phyloP scores from a whole-genome alignment of 2,329 filamentous ascomycete species.

The Elsinoe perseae region DNA sequence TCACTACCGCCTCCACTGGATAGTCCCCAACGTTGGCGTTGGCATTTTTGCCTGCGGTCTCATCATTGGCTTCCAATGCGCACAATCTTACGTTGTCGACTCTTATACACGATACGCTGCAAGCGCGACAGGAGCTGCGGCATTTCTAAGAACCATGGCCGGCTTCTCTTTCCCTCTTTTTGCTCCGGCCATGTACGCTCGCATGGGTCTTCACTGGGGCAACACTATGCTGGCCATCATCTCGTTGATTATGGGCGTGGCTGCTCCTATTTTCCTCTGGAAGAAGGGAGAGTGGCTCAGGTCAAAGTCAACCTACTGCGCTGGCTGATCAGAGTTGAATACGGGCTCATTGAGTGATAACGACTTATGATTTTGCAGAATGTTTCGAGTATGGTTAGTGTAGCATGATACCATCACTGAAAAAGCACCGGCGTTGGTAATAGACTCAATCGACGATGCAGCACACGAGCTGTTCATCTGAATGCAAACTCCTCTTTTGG shows the following conservation, averaged over 20 bases:
- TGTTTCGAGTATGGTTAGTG: not conserved
- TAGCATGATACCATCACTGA: not conserved
- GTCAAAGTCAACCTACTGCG: constrained; percentile 13
- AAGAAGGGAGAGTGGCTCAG: constrained; percentile 11
- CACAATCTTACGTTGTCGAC: constrained; percentile 57
- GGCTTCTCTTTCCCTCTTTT: constrained; percentile 56
- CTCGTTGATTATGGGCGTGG: constrained; percentile 7
- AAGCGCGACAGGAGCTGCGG: constrained; percentile 47
- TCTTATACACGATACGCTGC: constrained; percentile 42
- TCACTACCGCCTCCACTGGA: constrained; percentile 48
- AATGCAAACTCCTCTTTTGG: not conserved
- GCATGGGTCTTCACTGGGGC: constrained; percentile 44
- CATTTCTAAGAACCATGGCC: constrained; percentile 48
- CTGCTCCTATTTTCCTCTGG: constrained; percentile 9
- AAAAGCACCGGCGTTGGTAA: not conserved
- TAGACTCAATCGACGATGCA: not conserved
- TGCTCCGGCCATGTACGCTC: constrained; percentile 44
- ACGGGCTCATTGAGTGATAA: not conserved
- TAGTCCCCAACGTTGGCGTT: constrained; percentile 54
- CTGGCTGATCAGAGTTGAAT: not conserved
- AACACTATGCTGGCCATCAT: constrained; percentile 44
- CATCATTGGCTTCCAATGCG: constrained; percentile 51
- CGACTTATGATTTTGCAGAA: not conserved
- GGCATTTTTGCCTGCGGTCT: constrained; percentile 48
- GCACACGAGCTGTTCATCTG: not conserved